Percentiles rank a stretch among this genome's conserved stretches.
Conservation (phyloP, 371 early-diverging fungal genomes). For the Mucor plumbeus region DNA sequence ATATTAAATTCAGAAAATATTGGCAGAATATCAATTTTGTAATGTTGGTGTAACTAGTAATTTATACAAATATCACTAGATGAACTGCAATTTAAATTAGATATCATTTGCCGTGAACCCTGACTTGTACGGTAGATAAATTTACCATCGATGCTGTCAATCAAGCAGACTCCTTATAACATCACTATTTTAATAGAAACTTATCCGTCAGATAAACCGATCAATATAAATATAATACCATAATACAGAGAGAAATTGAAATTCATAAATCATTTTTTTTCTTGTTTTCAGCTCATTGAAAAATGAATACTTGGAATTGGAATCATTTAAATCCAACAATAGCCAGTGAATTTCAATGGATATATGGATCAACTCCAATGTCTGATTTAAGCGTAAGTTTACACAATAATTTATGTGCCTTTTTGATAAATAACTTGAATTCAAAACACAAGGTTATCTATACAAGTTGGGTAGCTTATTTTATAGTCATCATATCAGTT, state of each 20-base stretch:
- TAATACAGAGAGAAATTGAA: background rate
- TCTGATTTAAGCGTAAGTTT: constrained; percentile 23
- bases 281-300: background rate
- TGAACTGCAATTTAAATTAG: background rate
- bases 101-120: too few species aligned
- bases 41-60: background rate
- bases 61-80: background rate
- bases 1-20: constrained; percentile 20
- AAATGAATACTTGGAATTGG: constrained; percentile 2
- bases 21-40: constrained; percentile 3
- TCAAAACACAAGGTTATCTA: constrained; percentile 16
- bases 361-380: constrained; percentile 27
- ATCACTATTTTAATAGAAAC: background rate
- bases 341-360: constrained; percentile 23
- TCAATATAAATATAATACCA: background rate
- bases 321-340: constrained; percentile 9
- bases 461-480: constrained; percentile 26
- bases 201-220: constrained; percentile 1
- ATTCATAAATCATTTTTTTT: constrained; percentile 2
- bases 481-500: constrained; percentile 22
- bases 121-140: too few species aligned
- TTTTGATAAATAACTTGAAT: background rate
- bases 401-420: background rate
- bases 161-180: background rate
- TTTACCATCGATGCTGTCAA: too few species aligned